Evolutionary conservation across 768 basidiomycete genomes (phyloP), one percentile per base, ranked within the genome.

Genomic region (Auriscalpium orientale): DNA sequence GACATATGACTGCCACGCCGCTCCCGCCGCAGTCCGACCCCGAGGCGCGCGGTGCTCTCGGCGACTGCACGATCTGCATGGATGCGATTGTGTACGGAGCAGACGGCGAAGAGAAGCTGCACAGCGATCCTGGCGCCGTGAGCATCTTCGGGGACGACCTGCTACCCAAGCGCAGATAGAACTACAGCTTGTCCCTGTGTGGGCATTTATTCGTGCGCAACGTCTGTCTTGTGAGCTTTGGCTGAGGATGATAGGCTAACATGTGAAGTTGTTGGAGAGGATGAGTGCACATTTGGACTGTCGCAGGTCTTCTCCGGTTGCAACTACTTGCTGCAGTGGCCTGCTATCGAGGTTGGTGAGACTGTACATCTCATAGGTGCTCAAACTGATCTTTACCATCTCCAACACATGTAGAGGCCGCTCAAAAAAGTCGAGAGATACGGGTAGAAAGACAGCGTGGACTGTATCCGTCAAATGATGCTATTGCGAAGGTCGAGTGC

Each of bases 61-160:
- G 89, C 8, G 91, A 95, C 66, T 97, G 93, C 63, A 82, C 91
- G 7, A 95, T 97, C 52, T 95, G 93, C 64, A 94, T 95, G 91
- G 93, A 95, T 56, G 79, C 83, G 5, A 94, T 95, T 59, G 64
- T 52, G 44, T 52, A 49, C 35, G 59, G 46, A 16, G 46, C 55
- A 9, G 58, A 56, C 43, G 58, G 80, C 43, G 67, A 80, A 21
- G 79, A 83, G 15, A 46, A 58, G 11, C 56, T 51, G 47, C 37
- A 53, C 8, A 28, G 28, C 28, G 28, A 28, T 4, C 28, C 28
- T 7, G 28, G 28, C 28, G n/a, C n/a, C n/a, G 53, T 48, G 20
- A 55, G 49, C 28, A 52, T 51, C 15, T 38, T 43, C 50, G 43
- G 46, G 12, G 48, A 49, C 12, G 47, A 50, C 28, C 55, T 49